A percentile compares a stretch with the other conserved stretches of the same genome.
Conservation (phyloP, 345 rosid genomes). For the Euphorbia lathyris region DNA sequence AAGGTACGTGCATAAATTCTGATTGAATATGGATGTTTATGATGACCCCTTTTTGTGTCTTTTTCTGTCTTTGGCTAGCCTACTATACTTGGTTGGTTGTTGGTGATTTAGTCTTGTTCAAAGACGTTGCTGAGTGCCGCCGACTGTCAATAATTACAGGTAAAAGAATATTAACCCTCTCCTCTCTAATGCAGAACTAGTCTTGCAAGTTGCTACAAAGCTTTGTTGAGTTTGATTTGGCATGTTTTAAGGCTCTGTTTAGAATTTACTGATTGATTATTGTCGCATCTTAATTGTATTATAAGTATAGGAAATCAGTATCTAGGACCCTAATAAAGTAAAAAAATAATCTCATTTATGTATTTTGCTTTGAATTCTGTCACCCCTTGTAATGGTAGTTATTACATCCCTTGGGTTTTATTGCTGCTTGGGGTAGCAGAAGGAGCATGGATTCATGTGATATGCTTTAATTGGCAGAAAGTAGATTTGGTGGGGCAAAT, state of each 20-base stretch:
- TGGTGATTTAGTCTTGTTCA: background rate
- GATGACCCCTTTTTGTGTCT: background rate
- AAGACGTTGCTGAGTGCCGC: background rate
- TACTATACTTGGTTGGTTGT: background rate
- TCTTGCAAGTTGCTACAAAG: background rate
- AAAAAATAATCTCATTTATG: background rate
- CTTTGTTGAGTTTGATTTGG: background rate
- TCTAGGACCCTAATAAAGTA: background rate
- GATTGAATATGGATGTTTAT: conserved; percentile 8
- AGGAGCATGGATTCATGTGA: conserved; percentile 4
- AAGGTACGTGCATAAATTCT: background rate
- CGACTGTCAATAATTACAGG: background rate
- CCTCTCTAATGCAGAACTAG: background rate
- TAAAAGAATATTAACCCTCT: background rate
- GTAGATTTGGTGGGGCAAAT: background rate
- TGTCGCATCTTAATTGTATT: too few relatives aligned
- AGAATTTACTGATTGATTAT: too few relatives aligned
- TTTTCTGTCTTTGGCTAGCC: background rate
- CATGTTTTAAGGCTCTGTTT: background rate
- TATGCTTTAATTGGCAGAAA: conserved; percentile 3
- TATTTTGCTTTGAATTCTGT: background rate
- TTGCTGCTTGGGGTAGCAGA: too few relatives aligned
- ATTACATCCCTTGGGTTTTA: background rate
- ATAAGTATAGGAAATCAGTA: too few relatives aligned
- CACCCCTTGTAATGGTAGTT: background rate